phyloP scores from a whole-genome alignment of 2,329 filamentous ascomycete genomes.

The Lachnellula hyalina region DNA sequence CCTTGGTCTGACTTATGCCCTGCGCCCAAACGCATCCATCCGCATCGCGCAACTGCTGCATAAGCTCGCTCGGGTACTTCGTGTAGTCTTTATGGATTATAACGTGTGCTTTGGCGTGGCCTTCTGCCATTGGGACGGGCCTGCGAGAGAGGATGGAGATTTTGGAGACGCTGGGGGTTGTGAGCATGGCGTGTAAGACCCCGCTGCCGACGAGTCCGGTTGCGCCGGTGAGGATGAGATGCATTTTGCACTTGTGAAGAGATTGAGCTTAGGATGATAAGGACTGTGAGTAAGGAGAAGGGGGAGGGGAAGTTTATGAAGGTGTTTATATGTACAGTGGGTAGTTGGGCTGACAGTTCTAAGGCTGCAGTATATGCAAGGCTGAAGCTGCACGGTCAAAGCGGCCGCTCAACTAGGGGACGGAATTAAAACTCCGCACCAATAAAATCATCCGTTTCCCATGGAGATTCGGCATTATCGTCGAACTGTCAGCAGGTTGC shows the following conservation, averaged over 20 bases:
- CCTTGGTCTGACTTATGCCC: slow-evolving; percentile 57
- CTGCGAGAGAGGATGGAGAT: slow-evolving; percentile 64
- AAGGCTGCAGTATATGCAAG: no score
- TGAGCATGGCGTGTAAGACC: slow-evolving; percentile 58
- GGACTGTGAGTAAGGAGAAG: background rate
- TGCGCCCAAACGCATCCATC: slow-evolving; percentile 69
- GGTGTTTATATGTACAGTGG: no score
- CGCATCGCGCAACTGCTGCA: slow-evolving; percentile 58
- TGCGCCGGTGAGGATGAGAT: slow-evolving; percentile 63
- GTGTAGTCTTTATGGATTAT: slow-evolving; percentile 65
- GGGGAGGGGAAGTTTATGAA: background rate
- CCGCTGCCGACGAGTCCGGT: slow-evolving; percentile 60
- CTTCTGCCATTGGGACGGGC: slow-evolving; percentile 58
- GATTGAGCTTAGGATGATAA: background rate
- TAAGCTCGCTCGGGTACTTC: slow-evolving; percentile 51
- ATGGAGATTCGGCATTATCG: no score
- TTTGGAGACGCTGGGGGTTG: slow-evolving; percentile 46
- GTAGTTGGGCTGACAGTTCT: no score
- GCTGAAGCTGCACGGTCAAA: no score
- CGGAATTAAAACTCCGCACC: no score
- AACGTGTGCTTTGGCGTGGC: slow-evolving; percentile 56
- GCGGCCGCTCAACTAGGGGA: no score
- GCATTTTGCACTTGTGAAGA: slow-evolving; percentile 38
- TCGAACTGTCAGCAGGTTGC: no score
- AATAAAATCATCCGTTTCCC: no score